phyloP scores from a whole-genome alignment of 2,329 filamentous ascomycete species.

The Cercospora canescens region DNA sequence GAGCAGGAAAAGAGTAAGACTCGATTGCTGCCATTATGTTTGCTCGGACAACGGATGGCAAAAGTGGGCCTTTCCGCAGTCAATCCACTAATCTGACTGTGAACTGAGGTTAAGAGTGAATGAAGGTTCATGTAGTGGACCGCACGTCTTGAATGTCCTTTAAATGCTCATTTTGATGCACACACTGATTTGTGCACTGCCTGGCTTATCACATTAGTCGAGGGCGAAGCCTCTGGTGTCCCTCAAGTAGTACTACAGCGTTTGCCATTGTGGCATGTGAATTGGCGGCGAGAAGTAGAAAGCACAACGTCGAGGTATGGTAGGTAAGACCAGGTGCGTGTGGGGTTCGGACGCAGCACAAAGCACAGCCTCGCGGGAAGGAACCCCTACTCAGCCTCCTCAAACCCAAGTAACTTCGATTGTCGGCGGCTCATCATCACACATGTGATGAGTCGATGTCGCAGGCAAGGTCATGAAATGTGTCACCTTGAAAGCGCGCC shows the following conservation, averaged over 20 bases:
- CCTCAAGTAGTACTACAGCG: not conserved
- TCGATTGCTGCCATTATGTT: constrained; percentile 7
- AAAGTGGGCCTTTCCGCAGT: not conserved
- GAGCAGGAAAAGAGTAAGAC: constrained; percentile 3
- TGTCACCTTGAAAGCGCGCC: not conserved
- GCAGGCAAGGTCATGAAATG: not conserved
- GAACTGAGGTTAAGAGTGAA: not conserved
- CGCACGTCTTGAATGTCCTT: not conserved
- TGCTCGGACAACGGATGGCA: not conserved
- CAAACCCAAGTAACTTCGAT: not conserved
- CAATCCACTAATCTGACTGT: not conserved
- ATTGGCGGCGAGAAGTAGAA: not conserved
- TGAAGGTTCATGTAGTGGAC: not conserved
- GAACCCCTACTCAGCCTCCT: not conserved
- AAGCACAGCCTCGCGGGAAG: not conserved
- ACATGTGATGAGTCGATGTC: not conserved
- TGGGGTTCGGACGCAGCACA: not conserved
- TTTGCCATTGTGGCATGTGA: not conserved
- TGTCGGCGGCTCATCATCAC: not conserved
- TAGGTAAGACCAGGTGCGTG: not conserved
- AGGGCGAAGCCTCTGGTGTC: not conserved
- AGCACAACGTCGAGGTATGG: not conserved
- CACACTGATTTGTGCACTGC: not conserved
- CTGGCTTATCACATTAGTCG: not conserved
- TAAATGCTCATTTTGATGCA: not conserved